phyloP scores from a whole-genome alignment of 768 basidiomycete species.

The Solioccasus polychromus region DNA sequence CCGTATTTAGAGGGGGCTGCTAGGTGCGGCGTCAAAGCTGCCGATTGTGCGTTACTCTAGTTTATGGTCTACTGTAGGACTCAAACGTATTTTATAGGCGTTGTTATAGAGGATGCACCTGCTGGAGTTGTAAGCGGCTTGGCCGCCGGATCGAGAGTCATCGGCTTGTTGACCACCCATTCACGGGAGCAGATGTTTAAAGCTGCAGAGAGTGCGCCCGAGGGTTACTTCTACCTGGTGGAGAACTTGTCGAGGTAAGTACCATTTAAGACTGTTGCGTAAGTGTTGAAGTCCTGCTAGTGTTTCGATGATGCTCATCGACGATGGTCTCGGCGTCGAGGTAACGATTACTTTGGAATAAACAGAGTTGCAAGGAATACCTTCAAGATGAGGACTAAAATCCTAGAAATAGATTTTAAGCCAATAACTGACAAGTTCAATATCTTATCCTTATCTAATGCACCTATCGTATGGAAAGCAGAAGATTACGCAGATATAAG shows the following conservation, averaged over 20 bases:
- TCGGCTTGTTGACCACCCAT: conserved; percentile 84
- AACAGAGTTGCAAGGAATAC: neutral
- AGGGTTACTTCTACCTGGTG: conserved; percentile 51
- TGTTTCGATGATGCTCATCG: conserved; percentile 28
- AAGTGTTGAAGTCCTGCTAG: conserved; percentile 12
- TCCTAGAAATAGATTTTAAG: conserved; percentile 5
- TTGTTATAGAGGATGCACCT: conserved; percentile 93
- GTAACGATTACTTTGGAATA: conserved; percentile 15
- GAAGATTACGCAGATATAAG: neutral
- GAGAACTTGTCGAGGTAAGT: conserved; percentile 66
- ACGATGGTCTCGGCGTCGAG: conserved; percentile 39
- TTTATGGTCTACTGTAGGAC: neutral
- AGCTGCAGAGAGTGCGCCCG: conserved; percentile 45
- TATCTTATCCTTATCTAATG: too few relatives aligned
- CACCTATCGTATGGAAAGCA: neutral
- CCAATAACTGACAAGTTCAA: conserved; percentile 11
- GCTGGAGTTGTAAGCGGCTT: conserved; percentile 77
- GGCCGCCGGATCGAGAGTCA: conserved; percentile 79
- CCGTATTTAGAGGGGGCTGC: conserved; percentile 88
- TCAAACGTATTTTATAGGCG: conserved; percentile 40
- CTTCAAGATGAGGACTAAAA: neutral
- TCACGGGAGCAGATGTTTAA: conserved; percentile 63
- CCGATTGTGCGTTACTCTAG: conserved; percentile 19
- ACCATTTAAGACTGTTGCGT: neutral
- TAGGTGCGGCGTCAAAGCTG: conserved; percentile 58